Conservation (phyloP, 2,329 filamentous ascomycete genomes). For the Coleophoma cylindrospora region DNA sequence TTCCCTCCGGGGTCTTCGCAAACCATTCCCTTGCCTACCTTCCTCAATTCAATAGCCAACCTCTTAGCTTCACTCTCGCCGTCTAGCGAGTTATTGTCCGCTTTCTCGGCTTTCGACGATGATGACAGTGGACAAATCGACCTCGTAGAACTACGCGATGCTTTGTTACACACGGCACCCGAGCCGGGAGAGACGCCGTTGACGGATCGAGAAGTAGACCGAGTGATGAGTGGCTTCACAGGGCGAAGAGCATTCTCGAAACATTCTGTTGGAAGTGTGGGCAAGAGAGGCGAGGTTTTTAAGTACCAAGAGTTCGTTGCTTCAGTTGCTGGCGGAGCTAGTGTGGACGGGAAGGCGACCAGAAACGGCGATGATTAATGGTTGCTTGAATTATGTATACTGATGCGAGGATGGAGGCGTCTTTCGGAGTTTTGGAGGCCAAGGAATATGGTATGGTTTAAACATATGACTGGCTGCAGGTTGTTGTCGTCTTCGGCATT, state of each 20-base stretch:
- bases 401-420: not conserved
- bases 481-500: too few species aligned
- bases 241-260: constrained; percentile 79
- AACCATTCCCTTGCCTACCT: constrained; percentile 78
- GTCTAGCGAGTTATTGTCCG: constrained; percentile 75
- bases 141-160: constrained; percentile 73
- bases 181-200: constrained; percentile 63
- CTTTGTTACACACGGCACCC: constrained; percentile 74
- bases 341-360: constrained; percentile 16
- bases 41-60: constrained; percentile 75
- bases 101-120: constrained; percentile 92
- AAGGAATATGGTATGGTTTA: not conserved
- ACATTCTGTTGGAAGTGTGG: constrained; percentile 38
- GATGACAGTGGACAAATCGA: constrained; percentile 94
- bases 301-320: constrained; percentile 85
- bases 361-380: constrained; percentile 8
- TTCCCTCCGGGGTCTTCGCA: constrained; percentile 70
- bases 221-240: constrained; percentile 81
- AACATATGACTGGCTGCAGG: too few species aligned
- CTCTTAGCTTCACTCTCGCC: constrained; percentile 72
- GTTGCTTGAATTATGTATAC: not conserved
- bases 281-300: constrained; percentile 79
- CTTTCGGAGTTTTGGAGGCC: not conserved
- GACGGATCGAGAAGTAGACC: constrained; percentile 73
- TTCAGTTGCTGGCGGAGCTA: constrained; percentile 22